Evolutionary conservation across 1,284 basidiomycete species (phyloP), one percentile per base, ranked within the genome.

Genomic region (Lignosus rhinocerotis): DNA sequence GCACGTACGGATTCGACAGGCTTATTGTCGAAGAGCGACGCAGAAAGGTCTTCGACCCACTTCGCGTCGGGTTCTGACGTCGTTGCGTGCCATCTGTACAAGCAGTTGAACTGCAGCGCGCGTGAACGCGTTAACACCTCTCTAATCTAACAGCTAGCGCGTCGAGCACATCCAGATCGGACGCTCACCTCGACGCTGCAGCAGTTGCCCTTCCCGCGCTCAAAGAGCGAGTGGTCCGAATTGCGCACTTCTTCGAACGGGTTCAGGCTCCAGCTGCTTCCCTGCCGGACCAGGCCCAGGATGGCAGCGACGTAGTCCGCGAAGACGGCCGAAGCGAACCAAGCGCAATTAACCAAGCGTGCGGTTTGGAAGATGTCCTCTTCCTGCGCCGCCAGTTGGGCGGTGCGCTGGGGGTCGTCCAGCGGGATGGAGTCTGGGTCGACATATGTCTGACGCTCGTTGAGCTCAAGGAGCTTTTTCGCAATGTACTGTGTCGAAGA

Each of bases 51-150:
- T 44, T 74, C 67, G 3, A 85, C 81, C 90, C 90, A 93, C 58
- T 84, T 66, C 66, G 89, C 89, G 58, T 93, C 91, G 56, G 81
- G 78, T 19, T 71, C 67, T 39, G 87, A 90, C 0, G 87, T 87
- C 0, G 90, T 89, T 1, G 89, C 83, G 55, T 93, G 91, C 91
- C 90, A 92, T 17, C 89, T 82, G 73, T 93, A 93, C 53, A 93
- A 73, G 62, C 88, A 87, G 69, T 93, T 92, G 78, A 93, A 93
- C 87, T 91, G 56, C 10, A n/a, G 16, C 25, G 3, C 7, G 39
- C 11, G 17, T 46, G 32, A 34, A 45, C 21, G 38, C 46, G 59
- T 59, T 19, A 19, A 11, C 21, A 25, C 25, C 25, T 25, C 25
- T 25, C 25, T 25, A 25, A 2, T 25, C 25, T 25, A 25, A 2